Conservation (phyloP, 2,329 filamentous ascomycete species). For the Hymenoscyphus fraxineus region DNA sequence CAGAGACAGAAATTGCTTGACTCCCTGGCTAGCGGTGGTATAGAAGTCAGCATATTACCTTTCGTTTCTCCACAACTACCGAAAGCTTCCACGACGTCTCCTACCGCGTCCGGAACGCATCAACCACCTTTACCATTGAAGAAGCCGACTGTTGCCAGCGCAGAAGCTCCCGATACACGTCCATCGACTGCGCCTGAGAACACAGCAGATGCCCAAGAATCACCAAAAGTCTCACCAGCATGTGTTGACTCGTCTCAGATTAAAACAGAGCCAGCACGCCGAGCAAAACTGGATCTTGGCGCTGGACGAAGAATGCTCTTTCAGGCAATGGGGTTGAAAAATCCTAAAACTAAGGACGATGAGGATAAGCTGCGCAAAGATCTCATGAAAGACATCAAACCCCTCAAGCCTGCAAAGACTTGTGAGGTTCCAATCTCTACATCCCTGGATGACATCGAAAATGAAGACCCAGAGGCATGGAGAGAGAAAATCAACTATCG, state of each 20-base stretch:
- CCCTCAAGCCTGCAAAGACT: conserved; percentile 34
- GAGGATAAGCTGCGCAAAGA: conserved; percentile 59
- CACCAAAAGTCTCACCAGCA: conserved; percentile 12
- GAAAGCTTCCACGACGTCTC: background rate
- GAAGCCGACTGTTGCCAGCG: background rate
- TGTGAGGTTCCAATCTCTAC: conserved; percentile 15
- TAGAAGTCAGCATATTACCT: conserved; percentile 43
- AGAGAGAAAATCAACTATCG: conserved; percentile 67
- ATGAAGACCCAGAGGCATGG: conserved; percentile 63
- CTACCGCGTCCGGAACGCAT: background rate
- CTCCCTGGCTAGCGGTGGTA: conserved; percentile 48
- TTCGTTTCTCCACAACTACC: background rate
- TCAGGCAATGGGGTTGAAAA: conserved; percentile 65
- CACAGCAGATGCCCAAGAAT: background rate
- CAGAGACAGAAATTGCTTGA: conserved; percentile 49
- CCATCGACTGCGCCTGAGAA: background rate
- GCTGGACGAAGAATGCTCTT: conserved; percentile 67
- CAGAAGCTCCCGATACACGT: background rate
- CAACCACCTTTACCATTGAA: background rate
- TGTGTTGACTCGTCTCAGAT: conserved; percentile 13
- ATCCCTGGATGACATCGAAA: conserved; percentile 30
- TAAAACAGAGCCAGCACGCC: conserved; percentile 18
- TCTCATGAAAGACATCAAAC: conserved; percentile 52
- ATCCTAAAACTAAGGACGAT: conserved; percentile 65
- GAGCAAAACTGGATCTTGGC: conserved; percentile 48